These are phyloP conservation scores for Cladophialophora bantiana DNA, from an alignment of 2,329 filamentous ascomycete genomes.

Conservation along the genomic window DNA sequence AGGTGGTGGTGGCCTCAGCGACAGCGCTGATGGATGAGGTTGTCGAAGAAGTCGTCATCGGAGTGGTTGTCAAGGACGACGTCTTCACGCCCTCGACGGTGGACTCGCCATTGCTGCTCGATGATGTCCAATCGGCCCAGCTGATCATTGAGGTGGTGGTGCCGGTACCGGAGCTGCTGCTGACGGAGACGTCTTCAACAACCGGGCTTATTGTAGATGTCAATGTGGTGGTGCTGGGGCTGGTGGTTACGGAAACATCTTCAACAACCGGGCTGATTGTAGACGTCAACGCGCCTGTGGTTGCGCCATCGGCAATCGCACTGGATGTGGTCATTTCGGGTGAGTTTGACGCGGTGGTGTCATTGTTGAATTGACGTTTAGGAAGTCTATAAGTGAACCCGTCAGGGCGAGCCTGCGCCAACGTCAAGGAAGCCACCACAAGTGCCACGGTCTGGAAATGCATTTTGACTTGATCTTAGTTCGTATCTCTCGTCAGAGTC, in stretches of 20 bases:
- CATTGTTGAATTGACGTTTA: conserved; percentile 27
- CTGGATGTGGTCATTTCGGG: conserved; percentile 15
- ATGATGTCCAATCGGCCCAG: conserved; percentile 3
- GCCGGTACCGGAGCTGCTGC: conserved; percentile 3
- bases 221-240: background rate
- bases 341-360: conserved; percentile 16
- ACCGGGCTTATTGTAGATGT: conserved; percentile 16
- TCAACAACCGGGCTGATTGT: conserved; percentile 13
- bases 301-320: background rate
- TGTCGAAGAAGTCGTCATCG: background rate
- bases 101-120: background rate
- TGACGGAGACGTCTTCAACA: conserved; percentile 1
- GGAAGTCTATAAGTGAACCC: conserved; percentile 15
- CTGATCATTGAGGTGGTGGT: conserved; percentile 12
- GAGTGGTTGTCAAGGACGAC: background rate
- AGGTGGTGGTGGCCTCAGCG: background rate
- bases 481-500: too few species aligned
- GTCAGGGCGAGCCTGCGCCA: conserved; percentile 34
- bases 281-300: background rate
- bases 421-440: conserved; percentile 30
- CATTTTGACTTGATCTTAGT: conserved; percentile 21
- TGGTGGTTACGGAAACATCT: conserved; percentile 5
- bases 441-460: conserved; percentile 31
- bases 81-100: background rate
- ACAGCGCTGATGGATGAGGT: background rate